phyloP scores from a whole-genome alignment of 352 stramenopile species.

The Phytophthora pisi region DNA sequence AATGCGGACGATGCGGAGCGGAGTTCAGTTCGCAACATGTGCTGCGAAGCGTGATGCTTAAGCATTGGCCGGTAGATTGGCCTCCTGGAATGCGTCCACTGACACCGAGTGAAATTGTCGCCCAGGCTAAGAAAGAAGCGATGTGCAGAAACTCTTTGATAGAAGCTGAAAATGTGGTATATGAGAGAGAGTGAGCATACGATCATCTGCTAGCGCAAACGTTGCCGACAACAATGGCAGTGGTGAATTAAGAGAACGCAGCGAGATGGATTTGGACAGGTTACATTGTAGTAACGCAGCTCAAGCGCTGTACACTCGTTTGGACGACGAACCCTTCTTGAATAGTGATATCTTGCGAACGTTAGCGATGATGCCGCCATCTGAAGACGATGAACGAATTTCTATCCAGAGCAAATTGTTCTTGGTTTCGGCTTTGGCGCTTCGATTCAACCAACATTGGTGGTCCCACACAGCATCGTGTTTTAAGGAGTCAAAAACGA shows the following conservation, averaged over 20 bases:
- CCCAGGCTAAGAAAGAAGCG: background rate
- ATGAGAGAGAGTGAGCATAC: background rate
- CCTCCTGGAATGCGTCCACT: background rate
- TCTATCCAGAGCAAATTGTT: background rate
- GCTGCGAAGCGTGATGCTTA: background rate
- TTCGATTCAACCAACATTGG: constrained; percentile 1
- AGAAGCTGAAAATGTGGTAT: background rate
- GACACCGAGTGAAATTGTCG: background rate
- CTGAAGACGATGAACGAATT: background rate
- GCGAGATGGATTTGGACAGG: no score
- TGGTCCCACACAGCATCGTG: background rate
- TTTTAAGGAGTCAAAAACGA: constrained; percentile 1
- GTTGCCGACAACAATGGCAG: background rate
- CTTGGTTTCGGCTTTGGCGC: background rate
- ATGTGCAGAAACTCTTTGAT: background rate
- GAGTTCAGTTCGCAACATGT: background rate
- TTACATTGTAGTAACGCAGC: no score
- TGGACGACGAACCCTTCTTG: no score
- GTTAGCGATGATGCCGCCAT: background rate
- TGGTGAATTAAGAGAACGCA: background rate
- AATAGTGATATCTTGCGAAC: background rate
- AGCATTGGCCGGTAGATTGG: background rate
- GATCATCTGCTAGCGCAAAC: background rate
- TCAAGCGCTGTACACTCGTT: no score
- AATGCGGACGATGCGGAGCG: background rate